Evolutionary conservation across 495 filamentous ascomycete species (phyloP), one percentile per base, ranked within the genome.

Genomic region (Penicillium dipodomyicola): DNA sequence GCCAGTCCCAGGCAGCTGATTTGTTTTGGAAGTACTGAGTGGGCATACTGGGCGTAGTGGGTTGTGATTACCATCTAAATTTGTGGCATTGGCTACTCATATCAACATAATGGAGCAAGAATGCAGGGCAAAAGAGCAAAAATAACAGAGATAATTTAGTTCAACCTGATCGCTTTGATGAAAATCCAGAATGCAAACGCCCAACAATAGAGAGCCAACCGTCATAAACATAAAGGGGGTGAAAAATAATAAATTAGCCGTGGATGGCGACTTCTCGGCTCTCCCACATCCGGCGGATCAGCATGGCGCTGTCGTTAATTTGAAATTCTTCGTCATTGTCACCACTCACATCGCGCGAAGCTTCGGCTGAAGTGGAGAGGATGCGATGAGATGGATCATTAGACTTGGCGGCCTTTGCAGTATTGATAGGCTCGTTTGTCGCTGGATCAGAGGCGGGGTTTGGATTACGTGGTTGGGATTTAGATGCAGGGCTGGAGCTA

Each of bases 241-340:
- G 53, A 59, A 9, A 35, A 47, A 22, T 56, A 43, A 27, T 41
- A 46, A 51, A 51, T 59, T 53, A 78, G 35, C 71, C 67, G 15
- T 70, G 71, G 17, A 63, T 66, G 6, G 76, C 73, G 3, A 76
- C 73, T 51, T 77, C 74, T 40, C 76, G 75, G 57, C 71, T 77
- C 32, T 79, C 73, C 76, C 76, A 79, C 63, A 79, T 75, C 37
- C 76, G 74, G 46, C 76, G 76, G 40, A 79, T 65, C 72, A 79
- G 71, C 67, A 79, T 65, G 35, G 73, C 75, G 12, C 57, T 49
- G 50, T 75, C 72, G 42, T 59, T 65, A 5, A 68, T 54, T 10
- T 60, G 51, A 23, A 61, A 63, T 47, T 55, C 64, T 22, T 69
- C 72, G 2, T 69, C 66, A n/a, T 68, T 63, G 7, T 75, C 70